These are phyloP conservation scores for Lobosporangium transversale DNA, from an alignment of 192 early-diverging fungal genomes.

Conservation along the genomic window DNA sequence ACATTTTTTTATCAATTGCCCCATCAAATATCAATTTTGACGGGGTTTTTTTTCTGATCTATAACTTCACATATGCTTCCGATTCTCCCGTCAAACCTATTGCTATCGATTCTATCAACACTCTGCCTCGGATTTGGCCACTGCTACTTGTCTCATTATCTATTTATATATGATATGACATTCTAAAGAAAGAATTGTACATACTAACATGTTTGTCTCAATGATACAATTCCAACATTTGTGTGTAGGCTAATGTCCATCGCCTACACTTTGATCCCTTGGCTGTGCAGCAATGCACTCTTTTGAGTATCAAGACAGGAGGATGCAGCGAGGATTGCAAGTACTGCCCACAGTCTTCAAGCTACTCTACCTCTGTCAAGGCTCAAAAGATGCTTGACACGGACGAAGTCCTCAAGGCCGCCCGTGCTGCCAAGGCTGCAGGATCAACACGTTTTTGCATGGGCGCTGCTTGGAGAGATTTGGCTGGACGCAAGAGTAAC, in stretches of 20 bases:
- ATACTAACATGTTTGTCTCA: no score
- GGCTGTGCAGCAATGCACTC: conserved; percentile 83
- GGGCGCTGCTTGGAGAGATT: conserved; percentile 88
- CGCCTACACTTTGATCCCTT: conserved; percentile 73
- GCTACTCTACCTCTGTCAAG: conserved; percentile 74
- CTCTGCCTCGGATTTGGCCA: no score
- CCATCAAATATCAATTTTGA: conserved; percentile 24
- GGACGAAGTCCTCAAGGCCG: conserved; percentile 76
- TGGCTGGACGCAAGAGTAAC: conserved; percentile 83
- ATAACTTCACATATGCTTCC: no score
- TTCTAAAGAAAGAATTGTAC: no score
- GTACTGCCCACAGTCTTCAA: conserved; percentile 84
- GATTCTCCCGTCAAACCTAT: no score
- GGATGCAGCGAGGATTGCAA: conserved; percentile 87
- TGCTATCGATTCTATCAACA: no score
- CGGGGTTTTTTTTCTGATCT: conserved; percentile 17
- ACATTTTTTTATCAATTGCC: conserved; percentile 35
- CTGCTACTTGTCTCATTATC: background rate
- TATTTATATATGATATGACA: background rate
- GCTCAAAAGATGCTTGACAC: conserved; percentile 76
- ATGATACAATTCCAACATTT: background rate
- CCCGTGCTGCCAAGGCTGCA: conserved; percentile 77
- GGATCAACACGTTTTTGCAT: conserved; percentile 87
- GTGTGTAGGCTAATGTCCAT: conserved; percentile 75
- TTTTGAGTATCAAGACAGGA: conserved; percentile 85